These are phyloP conservation scores for Wallacemonas sp. DNA, from an alignment of 208 protist genomes.

Conservation along the genomic window DNA sequence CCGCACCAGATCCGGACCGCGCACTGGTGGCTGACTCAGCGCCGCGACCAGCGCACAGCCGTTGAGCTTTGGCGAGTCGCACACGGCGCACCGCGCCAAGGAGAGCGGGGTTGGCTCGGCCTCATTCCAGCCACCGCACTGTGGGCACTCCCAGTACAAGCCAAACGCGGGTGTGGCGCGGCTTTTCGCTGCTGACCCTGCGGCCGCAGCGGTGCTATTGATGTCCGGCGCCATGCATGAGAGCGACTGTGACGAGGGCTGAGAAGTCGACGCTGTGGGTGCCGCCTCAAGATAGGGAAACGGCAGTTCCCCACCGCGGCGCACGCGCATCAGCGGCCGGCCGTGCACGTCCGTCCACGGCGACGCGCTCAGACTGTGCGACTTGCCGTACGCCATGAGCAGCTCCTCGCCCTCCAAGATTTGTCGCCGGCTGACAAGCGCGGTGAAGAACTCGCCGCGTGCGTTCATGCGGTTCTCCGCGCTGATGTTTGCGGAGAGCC, in stretches of 20 bases:
- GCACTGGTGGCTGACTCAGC: slow-evolving; percentile 26
- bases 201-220: too few relatives aligned
- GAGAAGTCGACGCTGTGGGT: neutral
- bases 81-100: slow-evolving; percentile 45
- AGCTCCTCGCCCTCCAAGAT: slow-evolving; percentile 86
- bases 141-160: slow-evolving; percentile 82
- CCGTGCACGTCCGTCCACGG: slow-evolving; percentile 71
- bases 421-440: slow-evolving; percentile 69
- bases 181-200: too few relatives aligned
- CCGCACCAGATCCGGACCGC: slow-evolving; percentile 10
- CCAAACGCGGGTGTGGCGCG: slow-evolving; percentile 35
- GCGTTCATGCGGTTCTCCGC: slow-evolving; percentile 78
- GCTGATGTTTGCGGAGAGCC: slow-evolving; percentile 64
- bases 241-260: too few relatives aligned
- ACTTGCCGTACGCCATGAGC: slow-evolving; percentile 90
- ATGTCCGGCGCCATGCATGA: too few relatives aligned
- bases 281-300: slow-evolving; percentile 34
- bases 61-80: slow-evolving; percentile 53
- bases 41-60: slow-evolving; percentile 40
- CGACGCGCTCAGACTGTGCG: slow-evolving; percentile 62
- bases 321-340: slow-evolving; percentile 55
- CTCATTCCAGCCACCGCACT: slow-evolving; percentile 77
- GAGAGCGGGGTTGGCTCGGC: slow-evolving; percentile 26
- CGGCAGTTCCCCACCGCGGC: slow-evolving; percentile 63
- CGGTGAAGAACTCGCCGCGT: slow-evolving; percentile 86